Percentiles rank a stretch among this genome's conserved stretches.
These are phyloP conservation scores for Nyssa sinensis DNA, from an alignment of 148 eudicot species.

Conservation along the genomic window DNA sequence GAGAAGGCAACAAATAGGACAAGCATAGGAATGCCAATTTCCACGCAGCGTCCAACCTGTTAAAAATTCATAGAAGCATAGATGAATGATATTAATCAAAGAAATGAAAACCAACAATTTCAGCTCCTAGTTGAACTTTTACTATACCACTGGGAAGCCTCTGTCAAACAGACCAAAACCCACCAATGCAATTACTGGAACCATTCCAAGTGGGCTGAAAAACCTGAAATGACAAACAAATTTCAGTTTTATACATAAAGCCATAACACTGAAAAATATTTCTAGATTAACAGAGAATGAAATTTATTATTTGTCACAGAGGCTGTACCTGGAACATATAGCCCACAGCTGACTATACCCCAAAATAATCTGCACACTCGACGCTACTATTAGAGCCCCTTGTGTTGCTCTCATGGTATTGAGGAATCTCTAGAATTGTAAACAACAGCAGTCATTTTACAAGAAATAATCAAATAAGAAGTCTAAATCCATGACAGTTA, in stretches of 20 bases:
- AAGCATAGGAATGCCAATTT: conserved; percentile 92
- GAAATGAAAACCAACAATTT: background rate
- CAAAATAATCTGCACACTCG: conserved; percentile 92
- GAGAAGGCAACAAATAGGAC: conserved; percentile 86
- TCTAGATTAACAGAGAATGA: background rate
- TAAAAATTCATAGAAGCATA: conserved; percentile 1
- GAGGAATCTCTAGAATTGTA: conserved; percentile 57
- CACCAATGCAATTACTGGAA: conserved; percentile 81
- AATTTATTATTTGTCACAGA: background rate
- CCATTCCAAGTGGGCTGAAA: conserved; percentile 96
- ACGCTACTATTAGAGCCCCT: conserved; percentile 94
- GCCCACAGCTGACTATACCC: conserved; percentile 99
- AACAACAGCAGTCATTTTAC: conserved; percentile 6
- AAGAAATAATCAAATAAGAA: background rate
- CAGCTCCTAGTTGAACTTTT: background rate
- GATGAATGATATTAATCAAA: background rate
- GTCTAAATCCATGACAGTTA: background rate
- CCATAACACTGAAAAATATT: conserved; percentile 1
- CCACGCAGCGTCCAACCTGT: conserved; percentile 87
- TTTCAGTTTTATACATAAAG: background rate
- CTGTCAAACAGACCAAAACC: conserved; percentile 95
- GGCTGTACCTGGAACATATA: conserved; percentile 79
- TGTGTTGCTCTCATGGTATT: conserved; percentile 89
- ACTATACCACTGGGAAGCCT: conserved; percentile 90
- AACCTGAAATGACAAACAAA: conserved; percentile 51